These are phyloP conservation scores for Colletotrichum abscissum DNA, from an alignment of 2,329 filamentous ascomycete species.

Conservation along the genomic window DNA sequence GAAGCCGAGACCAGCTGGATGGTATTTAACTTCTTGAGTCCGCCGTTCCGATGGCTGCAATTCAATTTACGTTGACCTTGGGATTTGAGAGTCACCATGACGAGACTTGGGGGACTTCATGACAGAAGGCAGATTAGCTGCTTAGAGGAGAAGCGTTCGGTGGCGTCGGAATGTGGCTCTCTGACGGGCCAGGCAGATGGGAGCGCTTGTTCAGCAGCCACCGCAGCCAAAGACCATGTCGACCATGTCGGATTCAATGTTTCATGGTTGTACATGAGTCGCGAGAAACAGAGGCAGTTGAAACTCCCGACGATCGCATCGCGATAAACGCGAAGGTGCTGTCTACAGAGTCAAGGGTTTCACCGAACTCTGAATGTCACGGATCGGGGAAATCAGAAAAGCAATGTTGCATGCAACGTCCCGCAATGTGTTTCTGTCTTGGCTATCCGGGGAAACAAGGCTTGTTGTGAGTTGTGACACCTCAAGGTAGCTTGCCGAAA, in stretches of 20 bases:
- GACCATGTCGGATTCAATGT: not conserved
- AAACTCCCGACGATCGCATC: not conserved
- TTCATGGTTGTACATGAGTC: not conserved
- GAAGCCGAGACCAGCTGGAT: not conserved
- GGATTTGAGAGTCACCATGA: constrained; percentile 30
- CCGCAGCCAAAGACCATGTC: constrained; percentile 35
- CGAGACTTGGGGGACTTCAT: constrained; percentile 35
- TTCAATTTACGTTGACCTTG: not conserved
- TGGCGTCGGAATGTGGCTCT: constrained; percentile 42
- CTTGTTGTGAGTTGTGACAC: not conserved
- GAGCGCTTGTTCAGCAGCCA: constrained; percentile 42
- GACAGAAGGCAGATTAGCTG: constrained; percentile 45
- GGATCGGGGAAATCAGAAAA: not conserved
- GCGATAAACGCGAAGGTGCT: not conserved
- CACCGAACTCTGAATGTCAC: not conserved
- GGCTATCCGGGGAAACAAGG: not conserved
- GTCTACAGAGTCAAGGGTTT: not conserved
- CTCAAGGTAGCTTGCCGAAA: not conserved
- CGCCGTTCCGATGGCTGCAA: not conserved
- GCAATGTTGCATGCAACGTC: not conserved
- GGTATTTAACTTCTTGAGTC: not conserved
- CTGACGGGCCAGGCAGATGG: constrained; percentile 39
- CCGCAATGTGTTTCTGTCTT: constrained; percentile 3
- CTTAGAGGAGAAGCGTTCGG: constrained; percentile 39
- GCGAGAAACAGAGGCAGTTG: not conserved